Conservation (phyloP, 768 basidiomycete genomes). For the Paxillus involutus region DNA sequence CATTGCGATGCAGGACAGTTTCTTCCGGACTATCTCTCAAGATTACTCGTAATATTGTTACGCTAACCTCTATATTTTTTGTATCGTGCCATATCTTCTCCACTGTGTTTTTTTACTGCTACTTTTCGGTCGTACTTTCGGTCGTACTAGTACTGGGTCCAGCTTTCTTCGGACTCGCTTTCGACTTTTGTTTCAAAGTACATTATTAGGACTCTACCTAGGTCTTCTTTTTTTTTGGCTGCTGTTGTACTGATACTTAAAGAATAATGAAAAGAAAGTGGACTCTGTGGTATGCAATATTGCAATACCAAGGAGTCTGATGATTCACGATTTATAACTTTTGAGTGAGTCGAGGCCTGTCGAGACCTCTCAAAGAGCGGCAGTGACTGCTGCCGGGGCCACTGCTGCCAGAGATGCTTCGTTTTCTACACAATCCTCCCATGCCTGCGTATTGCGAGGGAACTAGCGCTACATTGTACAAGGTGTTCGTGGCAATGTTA, state of each 20-base stretch:
- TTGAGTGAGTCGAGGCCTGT: too few species aligned
- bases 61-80: constrained; percentile 26
- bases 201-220: not conserved
- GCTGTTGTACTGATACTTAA: constrained; percentile 6
- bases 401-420: too few species aligned
- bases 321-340: too few species aligned
- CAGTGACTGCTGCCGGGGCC: too few species aligned
- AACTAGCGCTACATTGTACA: too few species aligned
- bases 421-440: too few species aligned
- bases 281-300: too few species aligned
- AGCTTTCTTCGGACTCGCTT: constrained; percentile 10
- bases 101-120: constrained; percentile 4
- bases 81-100: constrained; percentile 17
- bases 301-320: too few species aligned
- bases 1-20: constrained; percentile 14
- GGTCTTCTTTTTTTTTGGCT: constrained; percentile 1
- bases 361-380: too few species aligned
- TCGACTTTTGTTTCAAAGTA: constrained; percentile 4
- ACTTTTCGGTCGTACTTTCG: not conserved
- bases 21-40: constrained; percentile 10
- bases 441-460: too few species aligned
- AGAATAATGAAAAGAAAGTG: constrained; percentile 35
- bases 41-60: constrained; percentile 25
- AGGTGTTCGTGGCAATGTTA: too few species aligned
- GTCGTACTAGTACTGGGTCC: too few species aligned